phyloP scores from a whole-genome alignment of 805 yeast species.

The Wickerhamiella alocasiicola region DNA sequence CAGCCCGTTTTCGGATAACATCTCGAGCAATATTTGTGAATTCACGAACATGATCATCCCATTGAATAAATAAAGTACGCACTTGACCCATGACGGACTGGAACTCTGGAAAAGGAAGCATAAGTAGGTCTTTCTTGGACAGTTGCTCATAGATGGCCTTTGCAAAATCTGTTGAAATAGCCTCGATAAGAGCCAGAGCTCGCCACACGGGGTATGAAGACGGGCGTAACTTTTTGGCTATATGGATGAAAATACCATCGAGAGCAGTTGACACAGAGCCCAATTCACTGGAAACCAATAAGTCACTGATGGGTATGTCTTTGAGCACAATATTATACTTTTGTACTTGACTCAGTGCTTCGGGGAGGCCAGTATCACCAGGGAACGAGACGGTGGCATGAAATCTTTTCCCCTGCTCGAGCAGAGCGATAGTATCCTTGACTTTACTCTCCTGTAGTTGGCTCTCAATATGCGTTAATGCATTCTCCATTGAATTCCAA shows the following conservation, averaged over 20 bases:
- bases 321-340: constrained; percentile 51
- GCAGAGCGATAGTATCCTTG: constrained; percentile 42
- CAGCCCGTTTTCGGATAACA: constrained; percentile 56
- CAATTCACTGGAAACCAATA: constrained; percentile 38
- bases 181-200: constrained; percentile 53
- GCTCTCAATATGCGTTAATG: constrained; percentile 40
- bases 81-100: constrained; percentile 25
- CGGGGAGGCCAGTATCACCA: constrained; percentile 57
- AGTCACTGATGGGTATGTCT: constrained; percentile 56
- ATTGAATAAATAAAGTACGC: constrained; percentile 30
- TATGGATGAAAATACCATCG: constrained; percentile 40
- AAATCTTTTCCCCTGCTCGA: constrained; percentile 62
- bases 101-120: constrained; percentile 33
- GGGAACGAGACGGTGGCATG: constrained; percentile 64
- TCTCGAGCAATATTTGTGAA: constrained; percentile 61
- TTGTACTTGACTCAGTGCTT: constrained; percentile 38
- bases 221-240: constrained; percentile 46
- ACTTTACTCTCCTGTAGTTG: constrained; percentile 49
- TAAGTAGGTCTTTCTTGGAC: constrained; percentile 22
- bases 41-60: constrained; percentile 54
- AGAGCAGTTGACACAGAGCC: constrained; percentile 36
- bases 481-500: constrained; percentile 62
- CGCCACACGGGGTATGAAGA: constrained; percentile 52
- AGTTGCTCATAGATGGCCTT: constrained; percentile 33
- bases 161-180: constrained; percentile 46